phyloP scores from a whole-genome alignment of 495 filamentous ascomycete species.

The Terfezia boudieri region DNA sequence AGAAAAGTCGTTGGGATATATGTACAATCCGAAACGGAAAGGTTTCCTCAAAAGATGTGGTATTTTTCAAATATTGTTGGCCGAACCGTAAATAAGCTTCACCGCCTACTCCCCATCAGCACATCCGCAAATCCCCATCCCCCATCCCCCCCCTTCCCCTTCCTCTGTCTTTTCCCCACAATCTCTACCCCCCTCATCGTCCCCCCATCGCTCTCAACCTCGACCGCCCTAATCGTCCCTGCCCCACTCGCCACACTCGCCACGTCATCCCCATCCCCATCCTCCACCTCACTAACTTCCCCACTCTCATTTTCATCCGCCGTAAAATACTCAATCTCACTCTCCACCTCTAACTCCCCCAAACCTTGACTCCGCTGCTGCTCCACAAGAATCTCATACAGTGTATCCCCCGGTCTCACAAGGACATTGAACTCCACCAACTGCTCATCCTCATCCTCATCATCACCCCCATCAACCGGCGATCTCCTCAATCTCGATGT shows the following conservation, averaged over 20 bases:
- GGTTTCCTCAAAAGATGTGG: too few relatives aligned
- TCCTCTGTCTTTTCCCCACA: not conserved
- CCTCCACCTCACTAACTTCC: not conserved
- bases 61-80: too few relatives aligned
- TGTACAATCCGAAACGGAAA: too few relatives aligned
- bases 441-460: not conserved
- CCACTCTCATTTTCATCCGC: not conserved
- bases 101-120: not conserved
- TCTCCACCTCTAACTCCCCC: not conserved
- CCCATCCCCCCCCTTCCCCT: not conserved
- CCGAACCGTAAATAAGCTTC: not conserved
- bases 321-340: not conserved
- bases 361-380: not conserved
- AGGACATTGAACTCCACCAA: not conserved
- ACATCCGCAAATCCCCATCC: not conserved
- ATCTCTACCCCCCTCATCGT: not conserved
- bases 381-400: not conserved
- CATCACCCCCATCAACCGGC: not conserved
- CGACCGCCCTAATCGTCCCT: not conserved
- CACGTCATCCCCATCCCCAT: not conserved
- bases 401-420: not conserved
- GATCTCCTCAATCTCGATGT: not conserved
- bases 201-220: not conserved
- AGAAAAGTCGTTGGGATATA: too few relatives aligned
- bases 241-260: not conserved